Base-by-base conservation (phyloP, 1,284 basidiomycete genomes). In the Apiotrichum siamense region DNA sequence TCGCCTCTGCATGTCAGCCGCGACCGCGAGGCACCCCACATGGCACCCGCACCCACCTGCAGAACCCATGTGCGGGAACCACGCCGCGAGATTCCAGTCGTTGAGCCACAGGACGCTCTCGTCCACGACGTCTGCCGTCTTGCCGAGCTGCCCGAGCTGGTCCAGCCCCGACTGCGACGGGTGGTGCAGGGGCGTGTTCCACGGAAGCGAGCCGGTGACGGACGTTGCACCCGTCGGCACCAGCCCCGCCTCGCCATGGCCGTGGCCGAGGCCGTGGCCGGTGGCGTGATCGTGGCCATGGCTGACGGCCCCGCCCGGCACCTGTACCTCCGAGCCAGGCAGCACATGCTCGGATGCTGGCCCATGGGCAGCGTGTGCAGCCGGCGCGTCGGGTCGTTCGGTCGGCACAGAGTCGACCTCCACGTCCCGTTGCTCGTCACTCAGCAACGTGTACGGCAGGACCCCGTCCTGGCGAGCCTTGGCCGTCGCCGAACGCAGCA, bases 181-280 rank as follows among this genome's bases (percentile, higher is more conserved):
- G 7, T 32, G 26, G 24, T 57, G 55, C 33, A 57, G 43, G 6
- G 56, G 56, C 20, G 51, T 50, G 23, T 44, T 37, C 56, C 56
- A 57, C 2, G 56, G 56, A 41, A 57, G 54, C 7, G 56, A 52
- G 37, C 54, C 53, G 32, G 50, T 41, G 17, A 51, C n/a, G n/a
- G n/a, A n/a, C n/a, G n/a, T n/a, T n/a, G n/a, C n/a, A n/a, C n/a
- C n/a, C n/a, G n/a, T 50, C 3, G 50, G 54, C 24, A 40, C 42
- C 17, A 17, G 29, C 29, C 29, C 12, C 29, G 29, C 17, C 29
- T 17, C 11, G 11, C 12, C 11, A 10, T 10, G 29, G 33, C 13
- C 15, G n/a, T 7, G 13, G 18, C 13, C 11, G 15, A n/a, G 33
- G 18, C 13, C 33, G 13, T 7, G 33, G 33, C 13, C 17, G 18